Base-by-base conservation (phyloP, 2,329 filamentous ascomycete species). In the Mycosphaerelloides madeirae region DNA sequence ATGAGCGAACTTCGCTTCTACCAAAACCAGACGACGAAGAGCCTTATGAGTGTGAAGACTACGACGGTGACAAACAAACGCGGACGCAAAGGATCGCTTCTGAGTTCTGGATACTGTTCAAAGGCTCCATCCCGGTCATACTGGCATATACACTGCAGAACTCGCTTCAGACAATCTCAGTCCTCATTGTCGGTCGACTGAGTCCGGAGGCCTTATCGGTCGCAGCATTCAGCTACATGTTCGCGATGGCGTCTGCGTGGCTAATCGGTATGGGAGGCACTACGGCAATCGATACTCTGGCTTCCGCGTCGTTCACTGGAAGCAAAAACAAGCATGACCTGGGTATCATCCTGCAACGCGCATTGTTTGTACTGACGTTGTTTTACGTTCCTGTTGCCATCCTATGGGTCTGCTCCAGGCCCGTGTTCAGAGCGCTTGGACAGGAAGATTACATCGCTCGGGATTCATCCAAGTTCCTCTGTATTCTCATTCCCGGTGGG, bases 151-250 rank as follows among this genome's bases (percentile, higher is more conserved):
- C 84, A 7, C 73, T 95, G 4, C 88, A 95, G 50, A 94, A 91
- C 64, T 89, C 84, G 4, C 71, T 95, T 0, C 88, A 95, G 62
- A 94, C 88, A 0, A 63, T 85, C 1, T 93, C 87, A 0, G 85
- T 95, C 3, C 70, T 95, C 35, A 82, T 95, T 29, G 87, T 87
- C 3, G 88, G 88, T 8, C 81, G 86, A 2, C 70, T 88, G 0
- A 90, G 85, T 0, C 83, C 88, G 1, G 84, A 93, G 64, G 81
- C 87, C 1, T 70, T 95, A 6, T 86, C 88, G 0, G 86, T 84
- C 0, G 84, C 87, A 1, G 87, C 88, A 0, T 95, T 95, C 59
- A 86, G 85, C 2, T 91, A 93, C 71, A 95, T 95, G 88, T 95
- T 95, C 56, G 88, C 88, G 43, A 89, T 91, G 85, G 82, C 85